Evolutionary conservation across 495 filamentous ascomycete genomes (phyloP).

Genomic region (Oleoguttula mirabilis): DNA sequence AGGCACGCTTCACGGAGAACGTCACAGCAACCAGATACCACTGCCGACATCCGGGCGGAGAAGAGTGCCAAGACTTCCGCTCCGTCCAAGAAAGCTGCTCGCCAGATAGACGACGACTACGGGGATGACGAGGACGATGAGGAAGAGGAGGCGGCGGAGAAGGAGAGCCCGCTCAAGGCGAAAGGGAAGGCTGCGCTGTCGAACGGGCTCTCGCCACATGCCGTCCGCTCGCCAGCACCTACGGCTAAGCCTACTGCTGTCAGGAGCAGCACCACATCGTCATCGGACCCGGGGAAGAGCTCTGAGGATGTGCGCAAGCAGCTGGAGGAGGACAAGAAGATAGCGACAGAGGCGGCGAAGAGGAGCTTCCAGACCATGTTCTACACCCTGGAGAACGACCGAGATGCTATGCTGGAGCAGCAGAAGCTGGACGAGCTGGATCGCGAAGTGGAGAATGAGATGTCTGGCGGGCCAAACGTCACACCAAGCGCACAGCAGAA

Average conservation of each 20-base stretch:
- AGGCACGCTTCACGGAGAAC: neutral
- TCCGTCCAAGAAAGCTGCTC: slow-evolving; percentile 45
- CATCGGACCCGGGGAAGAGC: slow-evolving; percentile 45
- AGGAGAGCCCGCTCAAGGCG: slow-evolving; percentile 46
- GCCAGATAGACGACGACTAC: slow-evolving; percentile 73
- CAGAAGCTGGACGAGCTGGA: slow-evolving; percentile 94
- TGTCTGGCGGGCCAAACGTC: slow-evolving; percentile 46
- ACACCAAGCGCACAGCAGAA: neutral
- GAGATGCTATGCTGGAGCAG: slow-evolving; percentile 93
- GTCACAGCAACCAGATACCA: slow-evolving; percentile 22
- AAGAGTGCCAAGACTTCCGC: slow-evolving; percentile 24
- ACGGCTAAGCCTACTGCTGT: slow-evolving; percentile 27
- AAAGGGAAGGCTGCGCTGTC: slow-evolving; percentile 43
- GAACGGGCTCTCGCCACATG: slow-evolving; percentile 30
- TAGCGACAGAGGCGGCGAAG: slow-evolving; percentile 79
- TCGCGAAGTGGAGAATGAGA: slow-evolving; percentile 87
- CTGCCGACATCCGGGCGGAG: slow-evolving; percentile 14
- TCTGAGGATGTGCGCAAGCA: slow-evolving; percentile 84
- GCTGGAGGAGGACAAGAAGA: slow-evolving; percentile 86
- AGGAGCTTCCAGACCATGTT: slow-evolving; percentile 82
- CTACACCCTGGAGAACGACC: slow-evolving; percentile 89
- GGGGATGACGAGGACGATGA: slow-evolving; percentile 83
- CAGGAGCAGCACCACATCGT: slow-evolving; percentile 30
- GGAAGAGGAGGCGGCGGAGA: slow-evolving; percentile 41
- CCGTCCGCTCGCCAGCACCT: slow-evolving; percentile 31